Evolutionary conservation across 495 filamentous ascomycete species (phyloP).

Genomic region (Pyrenopolyporus hunteri): DNA sequence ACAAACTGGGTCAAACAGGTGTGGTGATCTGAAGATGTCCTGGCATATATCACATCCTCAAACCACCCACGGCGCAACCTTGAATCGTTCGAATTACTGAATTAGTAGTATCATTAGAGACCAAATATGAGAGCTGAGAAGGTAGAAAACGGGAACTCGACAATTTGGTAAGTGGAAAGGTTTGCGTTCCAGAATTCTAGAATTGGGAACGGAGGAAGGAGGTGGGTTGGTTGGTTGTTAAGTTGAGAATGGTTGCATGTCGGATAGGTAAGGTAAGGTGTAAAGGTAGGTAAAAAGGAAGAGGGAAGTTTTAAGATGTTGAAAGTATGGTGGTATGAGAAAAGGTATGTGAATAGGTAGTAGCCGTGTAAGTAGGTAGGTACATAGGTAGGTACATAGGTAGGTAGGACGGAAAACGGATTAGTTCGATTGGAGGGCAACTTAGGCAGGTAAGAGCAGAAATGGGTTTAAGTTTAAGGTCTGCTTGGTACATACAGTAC

Average conservation of each 20-base stretch:
- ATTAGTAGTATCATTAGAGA: conserved; percentile 22
- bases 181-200: not conserved
- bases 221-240: no score
- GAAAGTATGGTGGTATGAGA: conserved; percentile 19
- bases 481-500: no score
- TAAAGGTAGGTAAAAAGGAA: no score
- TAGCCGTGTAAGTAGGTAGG: conserved; percentile 17
- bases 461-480: conserved; percentile 24
- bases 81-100: conserved; percentile 14
- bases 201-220: conserved; percentile 5
- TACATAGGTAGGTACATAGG: conserved; percentile 1
- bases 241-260: conserved; percentile 8
- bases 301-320: conserved; percentile 16
- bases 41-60: conserved; percentile 1
- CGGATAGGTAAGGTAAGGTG: no score
- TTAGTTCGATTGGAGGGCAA: conserved; percentile 25
- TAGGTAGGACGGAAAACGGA: conserved; percentile 22
- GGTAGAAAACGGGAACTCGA: conserved; percentile 5
- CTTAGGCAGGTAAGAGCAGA: not conserved
- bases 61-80: conserved; percentile 24
- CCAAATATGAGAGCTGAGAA: conserved; percentile 5
- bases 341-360: not conserved
- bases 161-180: not conserved
- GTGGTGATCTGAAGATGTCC: not conserved
- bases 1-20: conserved; percentile 7